These are phyloP conservation scores for Dactylellina parvicollis DNA, from an alignment of 2,329 filamentous ascomycete species.

Conservation along the genomic window DNA sequence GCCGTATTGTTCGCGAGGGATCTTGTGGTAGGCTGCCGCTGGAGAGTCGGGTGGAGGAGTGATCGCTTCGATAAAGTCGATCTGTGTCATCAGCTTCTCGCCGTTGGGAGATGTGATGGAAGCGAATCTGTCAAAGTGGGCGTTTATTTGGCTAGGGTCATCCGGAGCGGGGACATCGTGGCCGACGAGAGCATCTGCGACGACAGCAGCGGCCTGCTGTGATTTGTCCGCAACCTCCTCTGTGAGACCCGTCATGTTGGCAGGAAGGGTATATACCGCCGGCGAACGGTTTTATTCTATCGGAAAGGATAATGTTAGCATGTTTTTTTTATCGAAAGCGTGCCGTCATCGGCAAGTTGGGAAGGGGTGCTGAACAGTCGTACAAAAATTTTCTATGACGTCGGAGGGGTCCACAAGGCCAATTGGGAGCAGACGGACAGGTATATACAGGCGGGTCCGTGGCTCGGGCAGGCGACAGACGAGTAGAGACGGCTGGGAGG, in stretches of 20 bases:
- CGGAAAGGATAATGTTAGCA: not conserved
- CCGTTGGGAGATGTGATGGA: slow-evolving; percentile 75
- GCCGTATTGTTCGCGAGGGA: slow-evolving; percentile 92
- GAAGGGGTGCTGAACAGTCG: slow-evolving; percentile 10
- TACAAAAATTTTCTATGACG: slow-evolving; percentile 37
- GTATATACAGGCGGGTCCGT: slow-evolving; percentile 30
- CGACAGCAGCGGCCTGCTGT: slow-evolving; percentile 42
- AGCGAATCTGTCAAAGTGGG: slow-evolving; percentile 80
- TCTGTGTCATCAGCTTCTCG: slow-evolving; percentile 80
- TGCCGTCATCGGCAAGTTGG: not conserved
- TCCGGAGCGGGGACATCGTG: slow-evolving; percentile 31
- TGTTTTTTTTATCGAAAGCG: not conserved
- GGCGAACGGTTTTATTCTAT: not conserved
- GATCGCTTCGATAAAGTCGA: slow-evolving; percentile 91
- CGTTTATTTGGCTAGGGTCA: slow-evolving; percentile 69
- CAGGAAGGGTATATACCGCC: not conserved
- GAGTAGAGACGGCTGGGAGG: slow-evolving; percentile 3
- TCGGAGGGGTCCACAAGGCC: slow-evolving; percentile 14
- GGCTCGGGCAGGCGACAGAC: slow-evolving; percentile 17
- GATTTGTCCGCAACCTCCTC: slow-evolving; percentile 40
- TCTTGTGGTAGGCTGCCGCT: slow-evolving; percentile 86
- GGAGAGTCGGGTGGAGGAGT: slow-evolving; percentile 76
- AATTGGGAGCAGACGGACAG: slow-evolving; percentile 6
- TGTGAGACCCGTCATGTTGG: slow-evolving; percentile 33
- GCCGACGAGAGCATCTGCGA: slow-evolving; percentile 44